A percentile compares a stretch with the other conserved stretches of the same genome.
phyloP scores from a whole-genome alignment of 805 yeast species.

The Blastobotrys peoriensis region DNA sequence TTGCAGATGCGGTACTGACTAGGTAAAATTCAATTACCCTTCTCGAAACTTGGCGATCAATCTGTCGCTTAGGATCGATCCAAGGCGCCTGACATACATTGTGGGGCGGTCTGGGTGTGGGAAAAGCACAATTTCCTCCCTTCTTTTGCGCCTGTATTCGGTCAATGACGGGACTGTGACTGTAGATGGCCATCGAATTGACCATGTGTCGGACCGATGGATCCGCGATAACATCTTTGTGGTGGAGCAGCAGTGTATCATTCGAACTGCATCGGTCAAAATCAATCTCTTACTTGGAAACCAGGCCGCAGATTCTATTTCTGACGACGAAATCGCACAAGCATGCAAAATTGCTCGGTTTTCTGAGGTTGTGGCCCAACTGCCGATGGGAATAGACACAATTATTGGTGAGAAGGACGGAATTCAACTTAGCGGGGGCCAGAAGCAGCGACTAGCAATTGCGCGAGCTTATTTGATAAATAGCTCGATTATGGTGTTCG shows the following conservation, averaged over 20 bases:
- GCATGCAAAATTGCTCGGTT: conserved; percentile 2
- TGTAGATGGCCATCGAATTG: conserved; percentile 49
- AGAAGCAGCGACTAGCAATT: conserved; percentile 72
- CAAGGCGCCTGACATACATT: conserved; percentile 50
- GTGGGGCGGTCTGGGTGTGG: conserved; percentile 93
- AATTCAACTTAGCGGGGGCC: conserved; percentile 77
- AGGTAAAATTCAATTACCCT: conserved; percentile 52
- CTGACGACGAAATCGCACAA: conserved; percentile 11
- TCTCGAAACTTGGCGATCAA: too few relatives aligned
- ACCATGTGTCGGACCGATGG: conserved; percentile 43
- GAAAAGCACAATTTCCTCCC: conserved; percentile 70
- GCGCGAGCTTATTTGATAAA: conserved; percentile 77
- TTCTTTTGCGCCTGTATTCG: conserved; percentile 56
- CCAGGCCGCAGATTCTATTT: not conserved
- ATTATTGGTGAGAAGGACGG: conserved; percentile 39
- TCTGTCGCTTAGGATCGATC: conserved; percentile 40
- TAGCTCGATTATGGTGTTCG: conserved; percentile 70
- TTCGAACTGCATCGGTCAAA: conserved; percentile 58
- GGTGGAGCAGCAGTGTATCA: conserved; percentile 63
- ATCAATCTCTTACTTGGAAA: conserved; percentile 59
- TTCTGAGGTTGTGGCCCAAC: conserved; percentile 37
- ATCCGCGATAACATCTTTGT: conserved; percentile 58
- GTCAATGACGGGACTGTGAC: conserved; percentile 48
- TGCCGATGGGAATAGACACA: conserved; percentile 55
- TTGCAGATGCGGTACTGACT: too few relatives aligned